phyloP scores from a whole-genome alignment of 352 stramenopile genomes.

The Globisporangium alternatum region DNA sequence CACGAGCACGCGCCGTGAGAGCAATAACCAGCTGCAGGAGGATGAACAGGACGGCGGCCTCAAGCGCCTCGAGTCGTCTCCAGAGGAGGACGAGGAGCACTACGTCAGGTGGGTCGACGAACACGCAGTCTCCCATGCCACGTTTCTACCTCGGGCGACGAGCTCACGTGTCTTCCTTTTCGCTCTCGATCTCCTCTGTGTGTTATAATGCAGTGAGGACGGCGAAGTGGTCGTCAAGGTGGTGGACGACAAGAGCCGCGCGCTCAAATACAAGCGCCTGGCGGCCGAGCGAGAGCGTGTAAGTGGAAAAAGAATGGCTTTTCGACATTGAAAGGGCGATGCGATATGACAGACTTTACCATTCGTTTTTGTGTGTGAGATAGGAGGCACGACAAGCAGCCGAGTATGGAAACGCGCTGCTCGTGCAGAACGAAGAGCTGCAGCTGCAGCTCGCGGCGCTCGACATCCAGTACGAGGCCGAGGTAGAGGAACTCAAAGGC shows the following conservation, averaged over 20 bases:
- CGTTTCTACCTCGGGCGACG: neutral
- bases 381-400: slow-evolving; percentile 75
- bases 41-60: slow-evolving; percentile 8
- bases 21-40: neutral
- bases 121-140: neutral
- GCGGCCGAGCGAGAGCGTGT: slow-evolving; percentile 53
- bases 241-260: slow-evolving; percentile 49
- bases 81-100: slow-evolving; percentile 55
- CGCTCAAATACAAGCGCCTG: slow-evolving; percentile 40
- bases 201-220: slow-evolving; percentile 40
- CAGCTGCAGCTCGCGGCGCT: slow-evolving; percentile 63
- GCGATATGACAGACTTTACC: neutral
- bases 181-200: neutral
- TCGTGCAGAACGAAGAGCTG: slow-evolving; percentile 79
- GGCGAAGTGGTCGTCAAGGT: slow-evolving; percentile 39
- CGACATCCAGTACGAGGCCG: slow-evolving; percentile 69
- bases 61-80: slow-evolving; percentile 33
- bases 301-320: slow-evolving; percentile 9
- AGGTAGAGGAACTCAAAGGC: slow-evolving; percentile 53
- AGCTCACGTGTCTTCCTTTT: neutral
- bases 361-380: neutral
- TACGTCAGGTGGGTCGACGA: slow-evolving; percentile 48
- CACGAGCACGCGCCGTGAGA: neutral
- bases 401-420: slow-evolving; percentile 71
- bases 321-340: slow-evolving; percentile 4